phyloP scores from a whole-genome alignment of 345 rosid genomes.

The Triadica sebifera region DNA sequence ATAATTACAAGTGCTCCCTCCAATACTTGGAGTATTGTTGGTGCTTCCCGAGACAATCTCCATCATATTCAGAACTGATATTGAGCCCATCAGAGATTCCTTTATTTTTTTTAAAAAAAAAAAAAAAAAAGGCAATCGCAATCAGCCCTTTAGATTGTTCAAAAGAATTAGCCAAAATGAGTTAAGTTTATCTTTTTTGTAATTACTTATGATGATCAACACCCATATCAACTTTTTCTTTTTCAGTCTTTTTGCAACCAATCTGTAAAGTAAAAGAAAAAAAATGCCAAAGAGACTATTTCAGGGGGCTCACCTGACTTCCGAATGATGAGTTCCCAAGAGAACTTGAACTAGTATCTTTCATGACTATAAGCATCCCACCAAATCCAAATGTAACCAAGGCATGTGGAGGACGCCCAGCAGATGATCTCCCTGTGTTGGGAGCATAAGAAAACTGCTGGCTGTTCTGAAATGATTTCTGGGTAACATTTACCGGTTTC shows the following conservation, averaged over 20 bases:
- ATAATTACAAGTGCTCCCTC: slow-evolving; percentile 52
- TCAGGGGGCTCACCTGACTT: slow-evolving; percentile 62
- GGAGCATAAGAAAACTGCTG: slow-evolving; percentile 60
- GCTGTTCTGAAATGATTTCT: slow-evolving; percentile 52
- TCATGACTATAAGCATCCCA: slow-evolving; percentile 84
- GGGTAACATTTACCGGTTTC: slow-evolving; percentile 37
- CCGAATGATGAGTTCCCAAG: slow-evolving; percentile 53
- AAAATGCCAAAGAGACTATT: neutral
- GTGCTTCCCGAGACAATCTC: slow-evolving; percentile 57
- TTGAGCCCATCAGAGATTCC: slow-evolving; percentile 54
- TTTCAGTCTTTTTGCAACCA: neutral
- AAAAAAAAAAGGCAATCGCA: slow-evolving; percentile 22
- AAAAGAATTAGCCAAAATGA: neutral
- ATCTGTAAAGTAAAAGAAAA: slow-evolving; percentile 13
- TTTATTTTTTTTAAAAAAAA: slow-evolving; percentile 27
- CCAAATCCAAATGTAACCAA: slow-evolving; percentile 94
- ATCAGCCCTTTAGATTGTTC: slow-evolving; percentile 27
- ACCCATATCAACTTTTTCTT: neutral
- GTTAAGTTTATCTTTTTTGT: neutral
- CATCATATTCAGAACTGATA: slow-evolving; percentile 70
- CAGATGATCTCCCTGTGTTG: slow-evolving; percentile 64
- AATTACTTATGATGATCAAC: slow-evolving; percentile 5
- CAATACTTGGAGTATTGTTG: slow-evolving; percentile 33
- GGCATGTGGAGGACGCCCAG: slow-evolving; percentile 95
- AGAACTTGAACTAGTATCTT: slow-evolving; percentile 44